Conservation (phyloP, 164 flowering plant genomes). For the Nymphaea colorata region DNA sequence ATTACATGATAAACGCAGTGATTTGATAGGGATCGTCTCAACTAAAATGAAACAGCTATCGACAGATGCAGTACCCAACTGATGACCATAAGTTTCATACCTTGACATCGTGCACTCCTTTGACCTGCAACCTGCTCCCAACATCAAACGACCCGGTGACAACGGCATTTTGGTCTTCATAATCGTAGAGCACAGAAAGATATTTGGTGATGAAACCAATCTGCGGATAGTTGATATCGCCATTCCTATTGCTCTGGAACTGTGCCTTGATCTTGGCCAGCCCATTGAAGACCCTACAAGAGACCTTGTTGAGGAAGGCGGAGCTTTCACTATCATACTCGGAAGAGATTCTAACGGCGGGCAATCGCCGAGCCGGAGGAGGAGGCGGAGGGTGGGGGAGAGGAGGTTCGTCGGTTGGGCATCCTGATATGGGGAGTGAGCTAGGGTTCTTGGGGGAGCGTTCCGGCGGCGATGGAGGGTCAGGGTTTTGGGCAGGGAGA, state of each 20-base stretch:
- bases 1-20: too few species aligned
- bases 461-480: not conserved
- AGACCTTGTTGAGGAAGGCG: conserved; percentile 60
- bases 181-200: conserved; percentile 53
- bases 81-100: conserved; percentile 13
- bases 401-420: not conserved
- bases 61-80: too few species aligned
- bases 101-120: conserved; percentile 59
- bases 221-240: conserved; percentile 49
- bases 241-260: conserved; percentile 45
- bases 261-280: conserved; percentile 73
- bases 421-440: not conserved
- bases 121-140: conserved; percentile 36
- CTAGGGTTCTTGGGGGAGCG: not conserved
- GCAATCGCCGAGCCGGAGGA: conserved; percentile 27
- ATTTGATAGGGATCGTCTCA: too few species aligned
- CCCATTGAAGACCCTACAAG: conserved; percentile 67
- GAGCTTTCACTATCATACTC: conserved; percentile 81
- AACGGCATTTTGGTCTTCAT: conserved; percentile 51
- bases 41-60: too few species aligned
- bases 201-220: conserved; percentile 38
- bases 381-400: conserved; percentile 12
- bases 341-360: conserved; percentile 54
- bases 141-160: conserved; percentile 36
- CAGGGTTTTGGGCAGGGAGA: not conserved